Evolutionary conservation across 148 eudicot species (phyloP), one percentile per base, ranked within the genome.

Genomic region (Tetragonia tetragonoides): DNA sequence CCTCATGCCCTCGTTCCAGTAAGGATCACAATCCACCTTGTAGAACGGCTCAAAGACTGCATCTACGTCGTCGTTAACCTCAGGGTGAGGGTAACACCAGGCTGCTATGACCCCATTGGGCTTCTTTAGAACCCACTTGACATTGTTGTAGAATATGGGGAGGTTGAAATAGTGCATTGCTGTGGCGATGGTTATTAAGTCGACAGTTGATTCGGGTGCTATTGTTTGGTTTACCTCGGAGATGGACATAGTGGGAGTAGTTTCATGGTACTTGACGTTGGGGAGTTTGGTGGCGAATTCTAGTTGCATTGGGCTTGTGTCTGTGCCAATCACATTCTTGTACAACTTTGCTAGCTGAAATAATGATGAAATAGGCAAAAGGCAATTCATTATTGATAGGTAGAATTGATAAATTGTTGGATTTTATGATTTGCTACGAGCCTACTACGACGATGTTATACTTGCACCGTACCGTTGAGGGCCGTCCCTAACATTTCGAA

Each of bases 111-210:
- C 88, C 11, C 98, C 98, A 40, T 86, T 46, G 42, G 97, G 98
- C 77, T 90, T 90, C 72, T 88, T 93, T 10, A 93, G 86, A 39
- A 85, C 82, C 77, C 76, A 74, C n/a, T 82, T 88, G n/a, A 86
- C 95, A 46, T 79, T 84, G 41, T 85, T 56, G 75, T 84, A 90
- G 79, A 93, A 91, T 2, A 73, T 78, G 3, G 90, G 89, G 28
- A 85, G 90, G 73, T 89, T 87, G 34, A 93, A 90, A 96, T 96
- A 93, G 66, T 93, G 98, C 66, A 93, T 28, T 51, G 98, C 93
- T 86, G 90, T 94, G 39, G 90, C 96, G 18, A 93, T 56, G 28
- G 91, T 87, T 9, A 93, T 87, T 5, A 94, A 68, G 72, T 94
- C 98, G 0, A 90, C 77, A 39, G 81, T 85, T 18, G 92, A 84